Evolutionary conservation across 805 yeast species (phyloP), one percentile per base, ranked within the genome.

Genomic region (Maudiozyma serrabonitensis): DNA sequence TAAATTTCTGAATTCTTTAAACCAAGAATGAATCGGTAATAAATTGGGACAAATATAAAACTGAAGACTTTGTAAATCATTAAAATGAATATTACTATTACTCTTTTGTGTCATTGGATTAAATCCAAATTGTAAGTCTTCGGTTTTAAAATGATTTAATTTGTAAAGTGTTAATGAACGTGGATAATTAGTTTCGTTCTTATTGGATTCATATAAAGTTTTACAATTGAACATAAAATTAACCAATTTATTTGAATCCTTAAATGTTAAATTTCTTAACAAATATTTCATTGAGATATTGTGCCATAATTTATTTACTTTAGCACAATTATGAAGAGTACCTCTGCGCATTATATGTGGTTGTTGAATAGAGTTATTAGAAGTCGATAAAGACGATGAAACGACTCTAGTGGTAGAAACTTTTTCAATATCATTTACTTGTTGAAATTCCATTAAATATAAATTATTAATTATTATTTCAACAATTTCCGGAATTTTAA

Each of bases 41-140:
- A 86, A 61, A 43, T 73, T 74, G 6, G 96, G 91, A 61, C 96
- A 88, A 59, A 90, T 84, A 67, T 84, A 87, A 57, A 88, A 73
- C 63, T 89, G 95, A 31, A 89, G 69, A 84, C 85, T 80, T 55
- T 74, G 72, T 42, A 88, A 62, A 41, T 73, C 68, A 2, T 75
- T 70, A 38, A 81, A 79, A 38, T 46, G 50, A n/a, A 47, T n/a
- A 31, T 31, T 40, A 23, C 5, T 28, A 28, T 28, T 28, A 6
- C 12, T 16, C 15, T 13, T 28, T n/a, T 12, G 26, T 13, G 16
- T 32, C 3, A 15, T 25, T 16, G 32, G 9, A 23, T 6, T 16
- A 13, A 26, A 41, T 7, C 15, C 43, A 34, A 15, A 16, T 28
- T 40, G 81, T 25, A 87, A 56, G 21, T 81, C 75, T 12, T 62